Conservation (phyloP, 495 filamentous ascomycete species). For the Annulohypoxylon bovei region DNA sequence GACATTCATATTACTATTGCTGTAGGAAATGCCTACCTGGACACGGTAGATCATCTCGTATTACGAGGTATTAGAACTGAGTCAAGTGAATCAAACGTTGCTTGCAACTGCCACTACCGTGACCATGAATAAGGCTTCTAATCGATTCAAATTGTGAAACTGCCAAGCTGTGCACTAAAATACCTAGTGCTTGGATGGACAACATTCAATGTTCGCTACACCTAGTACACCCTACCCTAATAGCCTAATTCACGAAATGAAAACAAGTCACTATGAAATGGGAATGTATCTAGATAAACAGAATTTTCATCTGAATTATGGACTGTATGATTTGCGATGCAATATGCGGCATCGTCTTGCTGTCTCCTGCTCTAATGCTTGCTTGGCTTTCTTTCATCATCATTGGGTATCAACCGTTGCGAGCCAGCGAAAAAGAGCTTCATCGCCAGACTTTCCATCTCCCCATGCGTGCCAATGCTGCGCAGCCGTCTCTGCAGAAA, state of each 20-base stretch:
- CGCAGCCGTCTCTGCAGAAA: constrained; percentile 25
- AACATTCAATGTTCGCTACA: too few species aligned
- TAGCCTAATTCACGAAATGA: neutral
- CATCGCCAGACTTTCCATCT: constrained; percentile 32
- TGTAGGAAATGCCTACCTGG: too few species aligned
- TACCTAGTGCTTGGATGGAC: too few species aligned
- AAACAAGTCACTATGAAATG: neutral
- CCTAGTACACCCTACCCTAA: neutral
- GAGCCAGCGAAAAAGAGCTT: constrained; percentile 21
- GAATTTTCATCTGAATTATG: constrained; percentile 30
- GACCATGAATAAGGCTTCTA: neutral
- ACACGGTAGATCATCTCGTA: neutral
- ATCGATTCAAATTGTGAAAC: neutral
- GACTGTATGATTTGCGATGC: constrained; percentile 25
- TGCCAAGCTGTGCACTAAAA: too few species aligned
- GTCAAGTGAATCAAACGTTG: neutral
- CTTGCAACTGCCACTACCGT: neutral
- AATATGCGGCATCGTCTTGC: constrained; percentile 18
- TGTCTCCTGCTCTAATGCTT: constrained; percentile 26
- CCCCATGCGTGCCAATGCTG: constrained; percentile 24
- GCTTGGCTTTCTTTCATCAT: constrained; percentile 29
- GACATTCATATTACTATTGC: too few species aligned
- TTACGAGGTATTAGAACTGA: neutral
- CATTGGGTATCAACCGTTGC: constrained; percentile 43
- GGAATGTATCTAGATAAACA: neutral